Percentiles rank a stretch among this genome's conserved stretches.
Conservation (phyloP, 768 basidiomycete genomes). For the Goffeauzyma gilvescens region DNA sequence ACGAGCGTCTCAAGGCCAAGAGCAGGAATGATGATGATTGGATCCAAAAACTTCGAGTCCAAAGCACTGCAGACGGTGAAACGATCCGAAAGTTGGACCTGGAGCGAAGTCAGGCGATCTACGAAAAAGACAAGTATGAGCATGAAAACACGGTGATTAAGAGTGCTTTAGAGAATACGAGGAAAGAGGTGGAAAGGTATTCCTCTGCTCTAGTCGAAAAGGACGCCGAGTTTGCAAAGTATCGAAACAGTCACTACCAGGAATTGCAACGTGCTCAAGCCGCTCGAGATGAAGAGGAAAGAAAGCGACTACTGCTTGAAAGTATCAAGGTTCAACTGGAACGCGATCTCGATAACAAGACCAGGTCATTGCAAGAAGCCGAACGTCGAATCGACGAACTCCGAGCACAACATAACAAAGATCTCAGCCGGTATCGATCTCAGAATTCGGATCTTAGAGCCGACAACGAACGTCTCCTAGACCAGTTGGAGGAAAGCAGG, state of each 20-base stretch:
- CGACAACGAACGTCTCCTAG: constrained; percentile 3
- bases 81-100: constrained; percentile 10
- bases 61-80: not conserved
- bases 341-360: too few species aligned
- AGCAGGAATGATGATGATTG: constrained; percentile 8
- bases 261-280: constrained; percentile 5
- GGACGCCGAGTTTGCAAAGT: constrained; percentile 10
- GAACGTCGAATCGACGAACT: too few species aligned
- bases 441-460: constrained; percentile 2
- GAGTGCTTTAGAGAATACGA: constrained; percentile 5
- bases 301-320: too few species aligned
- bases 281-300: too few species aligned
- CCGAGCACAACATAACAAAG: too few species aligned
- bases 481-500: constrained; percentile 2
- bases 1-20: constrained; percentile 5
- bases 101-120: constrained; percentile 9
- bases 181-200: constrained; percentile 6
- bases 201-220: constrained; percentile 9
- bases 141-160: constrained; percentile 8
- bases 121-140: constrained; percentile 7
- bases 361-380: too few species aligned
- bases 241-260: constrained; percentile 6
- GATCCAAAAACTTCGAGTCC: not conserved
- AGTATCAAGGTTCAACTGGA: too few species aligned
- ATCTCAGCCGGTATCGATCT: too few species aligned